phyloP scores from a whole-genome alignment of 768 basidiomycete genomes.

The Leccinum subtestaceum region DNA sequence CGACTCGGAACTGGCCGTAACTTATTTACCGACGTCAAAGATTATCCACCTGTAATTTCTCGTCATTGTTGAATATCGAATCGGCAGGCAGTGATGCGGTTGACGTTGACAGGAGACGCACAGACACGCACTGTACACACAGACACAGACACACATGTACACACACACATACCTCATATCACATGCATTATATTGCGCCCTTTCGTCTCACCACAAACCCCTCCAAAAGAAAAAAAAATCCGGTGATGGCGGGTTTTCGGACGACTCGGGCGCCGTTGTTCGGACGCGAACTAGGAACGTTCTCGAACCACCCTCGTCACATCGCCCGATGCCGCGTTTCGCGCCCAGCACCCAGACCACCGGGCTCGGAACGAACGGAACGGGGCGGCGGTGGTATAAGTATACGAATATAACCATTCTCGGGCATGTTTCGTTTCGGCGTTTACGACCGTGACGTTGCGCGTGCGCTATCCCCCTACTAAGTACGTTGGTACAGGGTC shows the following conservation, averaged over 20 bases:
- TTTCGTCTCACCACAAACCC: not conserved
- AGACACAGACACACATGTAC: not conserved
- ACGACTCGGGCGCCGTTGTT: not conserved
- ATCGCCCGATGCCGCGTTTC: not conserved
- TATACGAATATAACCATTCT: not conserved
- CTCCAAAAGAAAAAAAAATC: not conserved
- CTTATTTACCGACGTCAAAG: conserved; percentile 15
- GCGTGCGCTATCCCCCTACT: conserved; percentile 16
- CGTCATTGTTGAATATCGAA: not conserved
- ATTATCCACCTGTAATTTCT: conserved; percentile 14
- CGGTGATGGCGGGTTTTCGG: not conserved
- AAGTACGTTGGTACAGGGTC: too few species aligned
- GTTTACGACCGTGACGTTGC: conserved; percentile 1
- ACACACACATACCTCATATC: not conserved
- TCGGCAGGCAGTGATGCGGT: not conserved
- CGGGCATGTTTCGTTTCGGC: conserved; percentile 11
- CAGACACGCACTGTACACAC: not conserved
- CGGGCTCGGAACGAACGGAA: not conserved
- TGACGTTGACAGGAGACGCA: not conserved
- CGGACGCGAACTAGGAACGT: not conserved
- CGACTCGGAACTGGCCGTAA: not conserved
- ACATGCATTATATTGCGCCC: not conserved
- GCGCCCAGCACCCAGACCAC: not conserved
- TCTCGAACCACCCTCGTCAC: too few species aligned
- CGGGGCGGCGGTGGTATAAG: not conserved